Base-by-base conservation (phyloP, 2,329 filamentous ascomycete species). In the Scopulariopsis brevicaulis region DNA sequence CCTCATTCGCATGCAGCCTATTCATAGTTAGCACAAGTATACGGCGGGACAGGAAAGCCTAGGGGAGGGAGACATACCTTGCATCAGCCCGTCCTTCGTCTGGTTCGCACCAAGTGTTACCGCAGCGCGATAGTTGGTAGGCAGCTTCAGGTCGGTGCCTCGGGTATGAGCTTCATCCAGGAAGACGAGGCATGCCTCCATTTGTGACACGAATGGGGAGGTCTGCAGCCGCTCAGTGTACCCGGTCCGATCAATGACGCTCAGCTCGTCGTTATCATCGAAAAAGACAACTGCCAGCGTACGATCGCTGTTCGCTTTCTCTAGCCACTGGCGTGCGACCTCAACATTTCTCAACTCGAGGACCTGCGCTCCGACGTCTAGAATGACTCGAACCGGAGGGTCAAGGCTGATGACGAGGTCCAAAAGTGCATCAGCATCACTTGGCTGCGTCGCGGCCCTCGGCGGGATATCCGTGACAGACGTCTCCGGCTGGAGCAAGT, bases 321-420 rank as follows among this genome's bases (percentile, higher is more conserved):
- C n/a, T 0, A 89, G 64, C 84, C 84, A 89, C 1, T 62, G 58
- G 8, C 62, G 61, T 0, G 82, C 80, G 3, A 89, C 73, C 2
- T 77, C 68, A 0, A 69, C 2, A 61, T 89, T 89, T 18, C 70
- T 73, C 0, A 85, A 68, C 34, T 90, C 86, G 0, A 91, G 66
- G 5, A 91, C 79, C 54, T 86, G 82, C 0, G 87, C 86, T 0
- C 87, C 87, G 0, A 87, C 85, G 61, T 91, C 86, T 0, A 91
- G 72, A 1, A 91, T 77, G 0, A 90, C 85, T 0, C 77, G 74
- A 0, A 80, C 72, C 0, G 69, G 65, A 0, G 71, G 69, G 0
- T 71, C 51, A 52, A 80, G 67, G 0, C 53, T 53, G 0, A 70
- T 65, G 0, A 86, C 70, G 4, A 74, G 65, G 0, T 67, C 35